Conservation (phyloP, 768 basidiomycete species). For the Mycena vulgaris region DNA sequence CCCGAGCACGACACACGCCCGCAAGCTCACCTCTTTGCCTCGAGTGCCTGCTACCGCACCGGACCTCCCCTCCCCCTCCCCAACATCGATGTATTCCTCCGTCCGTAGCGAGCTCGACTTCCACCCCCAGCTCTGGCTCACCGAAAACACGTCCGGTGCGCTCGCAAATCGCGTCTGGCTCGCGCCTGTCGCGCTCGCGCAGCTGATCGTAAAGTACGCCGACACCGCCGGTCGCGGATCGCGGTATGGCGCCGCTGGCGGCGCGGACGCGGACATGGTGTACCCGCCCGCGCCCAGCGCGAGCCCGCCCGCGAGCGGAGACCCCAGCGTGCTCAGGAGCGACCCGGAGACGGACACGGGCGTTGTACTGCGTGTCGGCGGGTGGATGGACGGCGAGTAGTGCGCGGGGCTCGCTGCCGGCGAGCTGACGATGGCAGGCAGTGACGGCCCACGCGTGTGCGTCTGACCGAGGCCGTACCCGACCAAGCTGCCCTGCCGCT, state of each 20-base stretch:
- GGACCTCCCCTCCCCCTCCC: constrained; percentile 44
- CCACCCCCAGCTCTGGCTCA: constrained; percentile 96
- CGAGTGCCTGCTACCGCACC: constrained; percentile 44
- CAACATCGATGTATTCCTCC: constrained; percentile 66
- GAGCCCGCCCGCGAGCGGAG: constrained; percentile 37
- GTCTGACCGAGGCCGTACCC: constrained; percentile 8
- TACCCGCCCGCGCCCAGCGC: constrained; percentile 15
- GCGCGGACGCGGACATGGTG: not conserved
- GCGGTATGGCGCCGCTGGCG: constrained; percentile 65
- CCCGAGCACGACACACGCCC: constrained; percentile 86
- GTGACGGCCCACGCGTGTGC: constrained; percentile 51
- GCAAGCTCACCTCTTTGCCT: constrained; percentile 72
- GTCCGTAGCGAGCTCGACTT: constrained; percentile 71
- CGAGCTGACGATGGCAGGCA: constrained; percentile 49
- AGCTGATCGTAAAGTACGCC: constrained; percentile 89
- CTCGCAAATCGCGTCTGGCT: constrained; percentile 89
- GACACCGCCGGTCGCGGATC: constrained; percentile 80
- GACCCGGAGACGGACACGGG: constrained; percentile 49
- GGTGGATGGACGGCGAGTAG: constrained; percentile 63
- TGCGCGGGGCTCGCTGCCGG: constrained; percentile 53
- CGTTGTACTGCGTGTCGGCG: constrained; percentile 61
- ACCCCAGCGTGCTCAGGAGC: constrained; percentile 44
- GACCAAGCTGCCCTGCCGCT: constrained; percentile 26
- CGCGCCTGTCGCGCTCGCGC: constrained; percentile 85
- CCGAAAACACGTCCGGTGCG: constrained; percentile 86